Base-by-base conservation (phyloP, 116 monocot species). In the Zostera marina region DNA sequence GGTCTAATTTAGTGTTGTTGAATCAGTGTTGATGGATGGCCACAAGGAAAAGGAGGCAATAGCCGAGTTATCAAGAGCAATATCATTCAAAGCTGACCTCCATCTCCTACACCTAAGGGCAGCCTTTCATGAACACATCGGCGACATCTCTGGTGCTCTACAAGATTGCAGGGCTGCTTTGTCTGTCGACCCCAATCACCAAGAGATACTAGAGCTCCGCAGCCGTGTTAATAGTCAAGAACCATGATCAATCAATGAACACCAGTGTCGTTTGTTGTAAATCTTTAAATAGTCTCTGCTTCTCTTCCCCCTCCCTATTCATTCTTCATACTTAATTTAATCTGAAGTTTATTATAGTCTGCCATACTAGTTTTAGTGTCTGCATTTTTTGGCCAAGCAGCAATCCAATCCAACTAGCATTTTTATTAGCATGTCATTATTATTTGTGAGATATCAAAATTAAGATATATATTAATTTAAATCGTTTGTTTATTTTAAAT, bases 11-110 rank as follows among this genome's bases (percentile, higher is more conserved):
- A 4, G 13, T 26, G 20, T 54, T 32, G 49, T 13, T 26, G 39
- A 9, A 41, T 57, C 61, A 84, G 84, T 84, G 22, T 42, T 84
- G 62, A 84, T 84, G 84, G 84, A 84, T 63, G 72, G 71, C 63
- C 84, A 74, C 53, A 84, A 84, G 69, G 76, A 84, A 60, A 74
- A 77, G 67, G 84, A 84, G 47, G 84, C 84, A 4, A 80, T 84
- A 44, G 68, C 77, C 3, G 84, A 84, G 80, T 62, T 84, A 52
- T 77, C 77, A 11, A 49, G 65, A 42, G 84, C 80, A 19, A 84
- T 84, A 20, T 70, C 84, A 22, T 84, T 80, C 68, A 84, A 84
- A 55, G 80, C 80, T 0, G 84, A 84, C 25, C 71, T 84, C 13
- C 79, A 84, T 63, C 76, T 84, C 20, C 74, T 84, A 1, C 84